phyloP scores from a whole-genome alignment of 208 protist species.

The Phytomonas sp. region DNA sequence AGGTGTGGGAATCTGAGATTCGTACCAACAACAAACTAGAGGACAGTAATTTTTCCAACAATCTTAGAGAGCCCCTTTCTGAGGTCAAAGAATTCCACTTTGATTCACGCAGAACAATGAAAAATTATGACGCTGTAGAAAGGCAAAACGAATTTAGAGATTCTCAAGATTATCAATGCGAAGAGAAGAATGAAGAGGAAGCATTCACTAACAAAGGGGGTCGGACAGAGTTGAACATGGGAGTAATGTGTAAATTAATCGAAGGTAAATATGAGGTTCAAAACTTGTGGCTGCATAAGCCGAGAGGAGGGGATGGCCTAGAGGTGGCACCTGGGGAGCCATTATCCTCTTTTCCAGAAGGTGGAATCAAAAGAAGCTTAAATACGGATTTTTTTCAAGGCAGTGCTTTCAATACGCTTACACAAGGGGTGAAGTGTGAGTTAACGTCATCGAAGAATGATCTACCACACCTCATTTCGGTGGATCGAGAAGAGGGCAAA shows the following conservation, averaged over 20 bases:
- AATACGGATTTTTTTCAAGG: background rate
- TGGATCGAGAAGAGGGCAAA: background rate
- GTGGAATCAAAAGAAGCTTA: background rate
- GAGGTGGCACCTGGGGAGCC: slow-evolving; percentile 19
- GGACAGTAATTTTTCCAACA: background rate
- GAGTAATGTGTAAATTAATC: background rate
- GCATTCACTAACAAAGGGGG: background rate
- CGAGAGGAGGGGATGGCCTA: slow-evolving; percentile 7
- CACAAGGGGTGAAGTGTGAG: background rate
- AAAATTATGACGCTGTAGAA: background rate
- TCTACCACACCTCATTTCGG: background rate
- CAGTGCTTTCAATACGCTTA: background rate
- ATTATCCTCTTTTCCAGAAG: background rate
- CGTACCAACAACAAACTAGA: background rate
- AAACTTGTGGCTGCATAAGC: background rate
- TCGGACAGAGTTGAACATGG: background rate
- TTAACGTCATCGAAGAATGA: background rate
- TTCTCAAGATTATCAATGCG: background rate
- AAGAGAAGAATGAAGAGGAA: background rate
- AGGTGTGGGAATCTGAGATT: background rate
- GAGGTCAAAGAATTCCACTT: background rate
- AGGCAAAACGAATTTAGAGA: background rate
- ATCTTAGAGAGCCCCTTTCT: background rate
- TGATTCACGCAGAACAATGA: background rate
- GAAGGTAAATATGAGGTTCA: background rate